Conservation (phyloP, 768 basidiomycete species). For the Cubamyces lactineus region DNA sequence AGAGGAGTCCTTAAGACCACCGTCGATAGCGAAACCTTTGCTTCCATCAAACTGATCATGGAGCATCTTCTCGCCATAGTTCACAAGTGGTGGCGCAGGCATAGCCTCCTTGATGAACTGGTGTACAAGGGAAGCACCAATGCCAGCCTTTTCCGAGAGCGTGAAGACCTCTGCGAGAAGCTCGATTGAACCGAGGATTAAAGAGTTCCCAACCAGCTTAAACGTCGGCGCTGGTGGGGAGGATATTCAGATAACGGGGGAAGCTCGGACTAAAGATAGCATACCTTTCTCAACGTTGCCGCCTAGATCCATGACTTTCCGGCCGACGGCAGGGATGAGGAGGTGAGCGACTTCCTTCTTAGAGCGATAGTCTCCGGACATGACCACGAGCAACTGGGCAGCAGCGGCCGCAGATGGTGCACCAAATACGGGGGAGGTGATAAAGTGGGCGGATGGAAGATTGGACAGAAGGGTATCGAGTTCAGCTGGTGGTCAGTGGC, state of each 20-base stretch:
- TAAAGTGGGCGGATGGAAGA: slow-evolving; percentile 60
- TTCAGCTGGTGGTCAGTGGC: slow-evolving; percentile 47
- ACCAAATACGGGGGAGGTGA: slow-evolving; percentile 81
- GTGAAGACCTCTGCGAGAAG: slow-evolving; percentile 84
- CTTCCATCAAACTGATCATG: slow-evolving; percentile 75
- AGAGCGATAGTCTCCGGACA: slow-evolving; percentile 80
- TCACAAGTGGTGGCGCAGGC: slow-evolving; percentile 39
- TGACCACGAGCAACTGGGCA: slow-evolving; percentile 68
- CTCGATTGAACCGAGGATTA: slow-evolving; percentile 79
- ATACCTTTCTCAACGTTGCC: slow-evolving; percentile 82
- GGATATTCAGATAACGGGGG: slow-evolving; percentile 2
- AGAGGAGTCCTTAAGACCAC: slow-evolving; percentile 87
- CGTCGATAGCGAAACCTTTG: slow-evolving; percentile 77
- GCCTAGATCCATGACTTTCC: slow-evolving; percentile 81
- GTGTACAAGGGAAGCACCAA: slow-evolving; percentile 63
- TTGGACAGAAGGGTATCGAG: slow-evolving; percentile 68
- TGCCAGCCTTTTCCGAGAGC: slow-evolving; percentile 81
- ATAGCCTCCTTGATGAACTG: slow-evolving; percentile 57
- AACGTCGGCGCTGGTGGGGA: slow-evolving; percentile 56
- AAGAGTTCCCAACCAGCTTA: slow-evolving; percentile 81
- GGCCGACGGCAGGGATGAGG: slow-evolving; percentile 78
- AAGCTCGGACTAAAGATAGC: slow-evolving; percentile 4
- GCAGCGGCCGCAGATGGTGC: slow-evolving; percentile 67
- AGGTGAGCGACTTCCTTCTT: slow-evolving; percentile 81
- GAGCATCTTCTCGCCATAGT: slow-evolving; percentile 70